Percentiles rank a stretch among this genome's conserved stretches.
phyloP scores from a whole-genome alignment of 768 basidiomycete genomes.

The Russula dissimulans region DNA sequence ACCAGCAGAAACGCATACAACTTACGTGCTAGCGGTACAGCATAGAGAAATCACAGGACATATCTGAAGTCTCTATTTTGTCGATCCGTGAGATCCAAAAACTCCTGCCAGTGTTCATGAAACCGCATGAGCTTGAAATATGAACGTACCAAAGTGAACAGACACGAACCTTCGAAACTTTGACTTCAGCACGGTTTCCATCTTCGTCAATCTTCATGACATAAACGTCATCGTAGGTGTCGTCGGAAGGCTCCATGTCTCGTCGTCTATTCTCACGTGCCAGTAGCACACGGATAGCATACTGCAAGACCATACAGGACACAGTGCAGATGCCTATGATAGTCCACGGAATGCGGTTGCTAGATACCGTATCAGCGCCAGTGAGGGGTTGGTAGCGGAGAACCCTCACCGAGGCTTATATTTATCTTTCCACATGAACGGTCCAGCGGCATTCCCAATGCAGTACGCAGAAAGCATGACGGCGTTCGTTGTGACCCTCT shows the following conservation, averaged over 20 bases:
- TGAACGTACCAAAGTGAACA: not conserved
- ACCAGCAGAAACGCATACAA: not conserved
- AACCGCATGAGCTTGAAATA: slow-evolving; percentile 4
- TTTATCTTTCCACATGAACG: slow-evolving; percentile 67
- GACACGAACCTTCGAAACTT: slow-evolving; percentile 54
- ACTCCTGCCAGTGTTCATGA: slow-evolving; percentile 37
- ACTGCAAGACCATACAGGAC: slow-evolving; percentile 39
- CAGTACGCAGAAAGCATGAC: slow-evolving; percentile 68
- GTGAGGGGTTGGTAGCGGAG: not conserved
- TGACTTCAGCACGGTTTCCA: slow-evolving; percentile 44
- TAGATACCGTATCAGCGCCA: slow-evolving; percentile 20
- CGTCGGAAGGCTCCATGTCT: slow-evolving; percentile 44
- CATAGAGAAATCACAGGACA: slow-evolving; percentile 35
- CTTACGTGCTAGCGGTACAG: not conserved
- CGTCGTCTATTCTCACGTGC: slow-evolving; percentile 53
- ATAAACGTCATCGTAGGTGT: slow-evolving; percentile 53
- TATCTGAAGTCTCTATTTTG: slow-evolving; percentile 71
- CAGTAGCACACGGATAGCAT: slow-evolving; percentile 46
- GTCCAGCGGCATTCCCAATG: slow-evolving; percentile 56
- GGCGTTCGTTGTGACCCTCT: slow-evolving; percentile 60
- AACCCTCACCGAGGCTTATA: slow-evolving; percentile 51
- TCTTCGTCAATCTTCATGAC: slow-evolving; percentile 43
- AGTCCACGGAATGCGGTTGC: slow-evolving; percentile 70
- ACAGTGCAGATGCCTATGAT: slow-evolving; percentile 61
- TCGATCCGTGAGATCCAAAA: slow-evolving; percentile 61